These are phyloP conservation scores for Cryptosporidium sp. DNA, from an alignment of 169 alveolate species.

Conservation along the genomic window DNA sequence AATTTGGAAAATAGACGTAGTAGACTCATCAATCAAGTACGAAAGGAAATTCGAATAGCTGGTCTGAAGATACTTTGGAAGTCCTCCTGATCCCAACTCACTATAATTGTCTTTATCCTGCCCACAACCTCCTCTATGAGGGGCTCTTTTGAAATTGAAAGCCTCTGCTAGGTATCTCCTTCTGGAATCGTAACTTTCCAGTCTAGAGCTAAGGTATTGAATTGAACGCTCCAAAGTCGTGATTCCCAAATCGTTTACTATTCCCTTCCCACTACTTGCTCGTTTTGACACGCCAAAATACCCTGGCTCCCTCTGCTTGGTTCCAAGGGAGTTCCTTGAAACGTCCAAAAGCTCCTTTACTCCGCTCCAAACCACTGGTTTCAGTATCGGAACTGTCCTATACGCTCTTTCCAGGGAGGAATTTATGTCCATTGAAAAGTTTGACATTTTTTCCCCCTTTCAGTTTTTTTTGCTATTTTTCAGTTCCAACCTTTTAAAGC, in stretches of 20 bases:
- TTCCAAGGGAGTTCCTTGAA: constrained; percentile 29
- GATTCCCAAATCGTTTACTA: constrained; percentile 40
- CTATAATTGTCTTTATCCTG: constrained; percentile 5
- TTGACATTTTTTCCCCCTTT: constrained; percentile 20
- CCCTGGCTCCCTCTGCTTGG: constrained; percentile 25
- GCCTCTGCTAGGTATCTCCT: constrained; percentile 48
- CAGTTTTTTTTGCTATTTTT: background rate
- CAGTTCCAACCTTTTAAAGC: background rate
- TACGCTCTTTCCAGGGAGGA: constrained; percentile 72
- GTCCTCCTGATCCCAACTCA: constrained; percentile 14
- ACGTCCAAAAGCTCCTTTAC: constrained; percentile 40
- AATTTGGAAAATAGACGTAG: constrained; percentile 39
- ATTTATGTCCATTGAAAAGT: constrained; percentile 24
- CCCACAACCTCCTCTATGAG: constrained; percentile 37
- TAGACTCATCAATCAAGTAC: constrained; percentile 54
- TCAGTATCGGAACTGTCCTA: constrained; percentile 62
- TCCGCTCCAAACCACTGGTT: constrained; percentile 66
- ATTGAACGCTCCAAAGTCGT: constrained; percentile 60
- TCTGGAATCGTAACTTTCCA: constrained; percentile 56
- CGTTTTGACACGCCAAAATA: constrained; percentile 5
- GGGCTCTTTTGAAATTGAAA: constrained; percentile 31
- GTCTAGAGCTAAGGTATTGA: constrained; percentile 23
- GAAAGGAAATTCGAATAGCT: constrained; percentile 63
- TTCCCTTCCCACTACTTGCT: constrained; percentile 52
- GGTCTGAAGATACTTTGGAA: constrained; percentile 51